Conservation (phyloP, 306 rosid species). For the Comarum palustre region DNA sequence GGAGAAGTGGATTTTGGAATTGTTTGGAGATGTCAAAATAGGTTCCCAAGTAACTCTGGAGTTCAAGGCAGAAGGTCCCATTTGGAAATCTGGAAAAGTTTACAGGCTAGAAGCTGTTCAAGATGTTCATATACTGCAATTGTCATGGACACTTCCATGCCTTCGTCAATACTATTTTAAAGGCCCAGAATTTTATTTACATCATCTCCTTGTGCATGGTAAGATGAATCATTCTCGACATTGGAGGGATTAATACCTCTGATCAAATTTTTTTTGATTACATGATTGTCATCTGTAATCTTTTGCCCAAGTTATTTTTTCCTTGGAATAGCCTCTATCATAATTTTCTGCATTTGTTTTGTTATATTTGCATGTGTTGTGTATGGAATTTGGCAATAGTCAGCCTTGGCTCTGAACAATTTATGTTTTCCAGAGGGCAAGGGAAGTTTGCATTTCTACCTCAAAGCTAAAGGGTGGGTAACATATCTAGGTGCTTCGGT, state of each 20-base stretch:
- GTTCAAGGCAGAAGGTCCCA: slow-evolving; percentile 65
- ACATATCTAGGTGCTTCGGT: slow-evolving; percentile 79
- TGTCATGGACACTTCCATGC: slow-evolving; percentile 84
- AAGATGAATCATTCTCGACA: slow-evolving; percentile 40
- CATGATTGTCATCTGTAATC: no score
- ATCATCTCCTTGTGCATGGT: slow-evolving; percentile 94
- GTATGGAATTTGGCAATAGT: not conserved
- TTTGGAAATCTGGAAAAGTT: slow-evolving; percentile 79
- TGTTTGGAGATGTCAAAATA: slow-evolving; percentile 63
- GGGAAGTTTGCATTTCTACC: slow-evolving; percentile 83
- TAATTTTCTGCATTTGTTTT: no score
- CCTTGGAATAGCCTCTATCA: no score
- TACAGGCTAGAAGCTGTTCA: slow-evolving; percentile 82
- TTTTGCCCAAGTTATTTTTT: no score
- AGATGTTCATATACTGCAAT: slow-evolving; percentile 78
- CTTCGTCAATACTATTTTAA: slow-evolving; percentile 64
- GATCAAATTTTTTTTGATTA: no score
- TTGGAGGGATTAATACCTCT: no score
- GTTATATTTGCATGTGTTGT: not conserved
- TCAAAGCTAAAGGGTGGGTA: slow-evolving; percentile 89
- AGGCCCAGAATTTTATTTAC: slow-evolving; percentile 86
- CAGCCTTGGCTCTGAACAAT: slow-evolving; percentile 31
- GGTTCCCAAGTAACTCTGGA: slow-evolving; percentile 54
- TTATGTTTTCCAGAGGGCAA: slow-evolving; percentile 70
- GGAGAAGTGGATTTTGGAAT: slow-evolving; percentile 81